Conservation (phyloP, 352 stramenopile genomes). For the Globisporangium perplexum region DNA sequence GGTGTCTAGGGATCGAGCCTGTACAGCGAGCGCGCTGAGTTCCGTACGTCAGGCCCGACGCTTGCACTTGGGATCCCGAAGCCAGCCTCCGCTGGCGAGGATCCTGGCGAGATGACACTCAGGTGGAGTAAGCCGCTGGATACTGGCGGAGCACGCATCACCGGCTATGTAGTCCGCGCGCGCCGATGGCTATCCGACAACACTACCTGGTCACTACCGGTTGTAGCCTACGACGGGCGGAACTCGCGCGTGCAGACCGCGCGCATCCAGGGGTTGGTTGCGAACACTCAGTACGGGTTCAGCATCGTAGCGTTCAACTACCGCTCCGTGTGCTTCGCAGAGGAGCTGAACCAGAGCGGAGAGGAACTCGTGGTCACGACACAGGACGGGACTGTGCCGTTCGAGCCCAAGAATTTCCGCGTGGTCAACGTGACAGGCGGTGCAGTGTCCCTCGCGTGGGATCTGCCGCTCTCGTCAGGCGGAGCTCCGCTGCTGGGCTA, state of each 20-base stretch:
- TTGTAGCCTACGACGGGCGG: slow-evolving; percentile 34
- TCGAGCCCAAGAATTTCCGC: slow-evolving; percentile 32
- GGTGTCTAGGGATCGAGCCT: slow-evolving; percentile 29
- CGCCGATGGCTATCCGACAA: slow-evolving; percentile 16
- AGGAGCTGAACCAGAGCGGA: slow-evolving; percentile 19
- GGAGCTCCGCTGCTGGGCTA: slow-evolving; percentile 26
- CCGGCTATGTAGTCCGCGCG: slow-evolving; percentile 32
- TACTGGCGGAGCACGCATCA: slow-evolving; percentile 31
- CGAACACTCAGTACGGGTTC: slow-evolving; percentile 44
- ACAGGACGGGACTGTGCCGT: slow-evolving; percentile 26
- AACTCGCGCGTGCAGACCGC: slow-evolving; percentile 16
- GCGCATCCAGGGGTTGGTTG: slow-evolving; percentile 22
- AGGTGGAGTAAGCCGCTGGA: slow-evolving; percentile 35
- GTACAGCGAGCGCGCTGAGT: slow-evolving; percentile 15
- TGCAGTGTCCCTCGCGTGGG: slow-evolving; percentile 36
- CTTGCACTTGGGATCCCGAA: slow-evolving; percentile 16
- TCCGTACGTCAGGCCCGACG: slow-evolving; percentile 26
- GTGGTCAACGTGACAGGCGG: slow-evolving; percentile 26
- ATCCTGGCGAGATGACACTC: slow-evolving; percentile 42
- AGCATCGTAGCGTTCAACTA: slow-evolving; percentile 40
- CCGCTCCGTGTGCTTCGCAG: slow-evolving; percentile 26
- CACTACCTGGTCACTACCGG: slow-evolving; percentile 22
- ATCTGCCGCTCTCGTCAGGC: slow-evolving; percentile 32
- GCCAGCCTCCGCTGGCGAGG: slow-evolving; percentile 25
- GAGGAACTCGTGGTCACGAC: slow-evolving; percentile 34